Conservation (phyloP, 305 asterid genomes). For the Stenogyne calaminthoides region DNA sequence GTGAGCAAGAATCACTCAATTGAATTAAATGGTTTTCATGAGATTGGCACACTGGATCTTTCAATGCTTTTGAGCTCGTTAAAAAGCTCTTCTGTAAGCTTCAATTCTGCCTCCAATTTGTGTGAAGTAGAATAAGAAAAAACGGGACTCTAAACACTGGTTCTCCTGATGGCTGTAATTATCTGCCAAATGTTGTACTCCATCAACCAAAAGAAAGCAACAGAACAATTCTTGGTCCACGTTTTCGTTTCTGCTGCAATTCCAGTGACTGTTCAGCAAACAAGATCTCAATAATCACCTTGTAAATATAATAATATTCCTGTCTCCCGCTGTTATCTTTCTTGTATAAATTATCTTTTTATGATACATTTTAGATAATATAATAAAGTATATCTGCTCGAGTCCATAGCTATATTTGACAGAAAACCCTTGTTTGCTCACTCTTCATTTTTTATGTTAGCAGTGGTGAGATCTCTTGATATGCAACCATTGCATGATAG, state of each 20-base stretch:
- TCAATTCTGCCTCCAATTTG: slow-evolving; percentile 3
- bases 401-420: neutral
- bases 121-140: neutral
- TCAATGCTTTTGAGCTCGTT: neutral
- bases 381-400: neutral
- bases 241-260: neutral
- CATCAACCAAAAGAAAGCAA: neutral
- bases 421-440: neutral
- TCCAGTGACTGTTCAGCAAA: neutral
- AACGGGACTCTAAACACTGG: neutral
- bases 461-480: neutral
- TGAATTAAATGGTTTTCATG: neutral
- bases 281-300: neutral
- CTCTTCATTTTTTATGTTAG: neutral
- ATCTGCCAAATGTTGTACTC: neutral
- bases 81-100: slow-evolving; percentile 11
- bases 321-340: no score
- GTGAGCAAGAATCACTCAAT: slow-evolving; percentile 4
- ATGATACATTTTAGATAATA: slow-evolving; percentile 4
- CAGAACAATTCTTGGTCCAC: neutral
- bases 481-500: slow-evolving; percentile 9
- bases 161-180: no score
- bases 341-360: neutral
- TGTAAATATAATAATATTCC: neutral
- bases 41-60: slow-evolving; percentile 9